Base-by-base conservation (phyloP, 805 yeast species). In the Candida qinlingensis region DNA sequence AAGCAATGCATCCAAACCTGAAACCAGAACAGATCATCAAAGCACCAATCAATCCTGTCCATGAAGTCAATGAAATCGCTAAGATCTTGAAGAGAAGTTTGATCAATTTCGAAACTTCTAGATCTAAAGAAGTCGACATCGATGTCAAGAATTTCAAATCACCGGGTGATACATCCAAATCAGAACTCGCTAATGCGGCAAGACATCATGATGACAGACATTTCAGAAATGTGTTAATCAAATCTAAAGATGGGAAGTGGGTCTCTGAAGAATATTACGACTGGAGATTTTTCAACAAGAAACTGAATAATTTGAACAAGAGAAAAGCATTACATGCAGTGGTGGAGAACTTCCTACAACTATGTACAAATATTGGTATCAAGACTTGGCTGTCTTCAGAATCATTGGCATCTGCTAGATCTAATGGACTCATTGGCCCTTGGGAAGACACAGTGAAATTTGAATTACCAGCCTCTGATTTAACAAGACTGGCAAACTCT, bases 221-320 rank as follows among this genome's bases (percentile, higher is more conserved):
- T 52, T 70, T 67, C 52, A 52, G 64, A 46, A 60, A 70, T 46
- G 62, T 61, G 10, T 42, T 54, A 11, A 53, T 66, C 12, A 58
- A 64, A 61, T 55, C 69, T 56, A 58, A 73, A 70, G 49, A 68
- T 48, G 62, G 59, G 1, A 51, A 53, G 34, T 59, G 67, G 55
- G 57, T 57, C 4, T 64, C 62, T 10, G 67, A 62, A 36, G 64
- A 73, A 65, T 69, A 63, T 46, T 82, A 81, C 56, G 89, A 83
- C 62, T 81, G 87, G 85, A 71, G 87, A 50, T 83, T 81, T 55
- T 83, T 81, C 71, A 74, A 72, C 54, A 62, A 67, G 43, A 64
- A 71, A 37, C 62, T 73, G n/a, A 56, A 57, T 33, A 64, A 64
- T 37, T 56, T 65, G 36, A 67, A 65, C 39, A 72, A 72, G 51